Evolutionary conservation across 192 early-diverging fungal species (phyloP).

Genomic region (Coemansia sp.): DNA sequence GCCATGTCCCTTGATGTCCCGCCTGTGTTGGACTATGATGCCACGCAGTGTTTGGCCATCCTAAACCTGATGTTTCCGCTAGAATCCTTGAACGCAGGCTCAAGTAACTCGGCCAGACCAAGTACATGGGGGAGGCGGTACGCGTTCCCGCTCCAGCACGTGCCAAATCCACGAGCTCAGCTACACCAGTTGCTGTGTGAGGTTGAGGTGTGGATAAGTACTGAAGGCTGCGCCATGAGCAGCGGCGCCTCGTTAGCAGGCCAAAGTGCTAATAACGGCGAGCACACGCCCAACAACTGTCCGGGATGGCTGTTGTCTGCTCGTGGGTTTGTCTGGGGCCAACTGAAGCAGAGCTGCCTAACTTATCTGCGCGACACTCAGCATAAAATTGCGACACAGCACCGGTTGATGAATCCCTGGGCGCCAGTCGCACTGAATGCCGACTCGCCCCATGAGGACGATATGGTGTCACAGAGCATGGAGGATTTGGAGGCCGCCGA

Average conservation of each 20-base stretch:
- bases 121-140: conserved; percentile 24
- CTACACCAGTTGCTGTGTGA: conserved; percentile 46
- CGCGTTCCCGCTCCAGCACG: conserved; percentile 40
- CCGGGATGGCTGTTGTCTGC: conserved; percentile 42
- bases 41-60: conserved; percentile 30
- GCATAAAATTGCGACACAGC: conserved; percentile 30
- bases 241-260: too few species aligned
- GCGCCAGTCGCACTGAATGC: neutral
- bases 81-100: conserved; percentile 10
- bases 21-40: conserved; percentile 7
- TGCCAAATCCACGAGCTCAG: conserved; percentile 40
- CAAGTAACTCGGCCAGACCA: conserved; percentile 2
- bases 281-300: conserved; percentile 19
- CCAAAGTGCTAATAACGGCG: neutral
- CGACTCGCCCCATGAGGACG: neutral
- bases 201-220: conserved; percentile 43
- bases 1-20: neutral
- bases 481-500: neutral
- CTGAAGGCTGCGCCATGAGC: conserved; percentile 5
- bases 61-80: conserved; percentile 54
- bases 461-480: neutral
- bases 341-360: conserved; percentile 38
- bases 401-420: conserved; percentile 36
- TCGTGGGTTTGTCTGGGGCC: conserved; percentile 39
- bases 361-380: conserved; percentile 35